Conservation (phyloP, 225 moss, liverwort and hornwort genomes). For the Polytrichum formosum region DNA sequence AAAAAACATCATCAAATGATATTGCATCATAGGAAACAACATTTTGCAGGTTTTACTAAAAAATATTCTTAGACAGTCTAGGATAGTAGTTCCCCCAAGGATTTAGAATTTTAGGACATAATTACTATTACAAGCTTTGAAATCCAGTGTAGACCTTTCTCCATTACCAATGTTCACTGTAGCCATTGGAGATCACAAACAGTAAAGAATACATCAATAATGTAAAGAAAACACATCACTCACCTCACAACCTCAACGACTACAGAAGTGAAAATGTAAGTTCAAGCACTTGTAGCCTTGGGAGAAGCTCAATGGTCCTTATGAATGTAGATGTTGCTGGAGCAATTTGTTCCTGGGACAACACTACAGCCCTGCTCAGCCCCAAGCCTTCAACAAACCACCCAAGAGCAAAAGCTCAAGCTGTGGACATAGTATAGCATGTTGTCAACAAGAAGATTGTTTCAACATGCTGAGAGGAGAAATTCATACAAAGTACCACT, state of each 20-base stretch:
- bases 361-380: slow-evolving; percentile 42
- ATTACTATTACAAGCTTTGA: background rate
- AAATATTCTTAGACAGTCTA: too few relatives aligned
- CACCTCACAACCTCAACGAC: slow-evolving; percentile 67
- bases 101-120: background rate
- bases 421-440: slow-evolving; percentile 65
- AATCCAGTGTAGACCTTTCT: too few relatives aligned
- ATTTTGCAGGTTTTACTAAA: too few relatives aligned
- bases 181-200: too few relatives aligned
- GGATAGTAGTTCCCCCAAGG: too few relatives aligned
- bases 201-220: too few relatives aligned
- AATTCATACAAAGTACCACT: too few relatives aligned
- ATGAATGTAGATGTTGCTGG: slow-evolving; percentile 51
- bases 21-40: too few relatives aligned
- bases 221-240: background rate
- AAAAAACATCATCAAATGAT: too few relatives aligned
- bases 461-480: too few relatives aligned
- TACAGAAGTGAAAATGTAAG: slow-evolving; percentile 67
- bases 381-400: slow-evolving; percentile 66
- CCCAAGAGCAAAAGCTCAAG: slow-evolving; percentile 84
- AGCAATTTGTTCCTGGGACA: slow-evolving; percentile 37
- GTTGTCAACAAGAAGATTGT: slow-evolving; percentile 5
- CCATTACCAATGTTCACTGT: too few relatives aligned
- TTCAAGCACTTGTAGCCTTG: slow-evolving; percentile 73
- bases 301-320: slow-evolving; percentile 41